Percentiles rank a stretch among this genome's conserved stretches.
Conservation (phyloP, 495 filamentous ascomycete genomes). For the Copromyces sp. region DNA sequence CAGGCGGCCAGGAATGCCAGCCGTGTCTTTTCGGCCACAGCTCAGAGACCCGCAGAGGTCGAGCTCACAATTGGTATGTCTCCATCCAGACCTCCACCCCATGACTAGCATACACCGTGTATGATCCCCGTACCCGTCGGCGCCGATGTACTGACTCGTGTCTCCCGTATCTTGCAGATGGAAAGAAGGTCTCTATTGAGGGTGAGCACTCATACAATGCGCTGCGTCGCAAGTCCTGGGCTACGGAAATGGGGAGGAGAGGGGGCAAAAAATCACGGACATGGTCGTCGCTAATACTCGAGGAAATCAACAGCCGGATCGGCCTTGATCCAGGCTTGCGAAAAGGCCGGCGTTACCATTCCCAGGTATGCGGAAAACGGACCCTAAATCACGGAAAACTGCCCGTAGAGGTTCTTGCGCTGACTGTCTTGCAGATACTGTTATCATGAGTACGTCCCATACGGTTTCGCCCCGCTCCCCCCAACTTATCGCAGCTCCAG, state of each 20-base stretch:
- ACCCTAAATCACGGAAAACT: background rate
- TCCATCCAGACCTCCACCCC: slow-evolving; percentile 1
- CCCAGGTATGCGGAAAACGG: slow-evolving; percentile 50
- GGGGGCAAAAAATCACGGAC: background rate
- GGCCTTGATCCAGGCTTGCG: slow-evolving; percentile 96
- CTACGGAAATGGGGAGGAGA: background rate
- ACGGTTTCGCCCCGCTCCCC: slow-evolving; percentile 6
- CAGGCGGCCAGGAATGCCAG: slow-evolving; percentile 47
- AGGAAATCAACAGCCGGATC: slow-evolving; percentile 55
- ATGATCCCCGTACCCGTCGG: background rate
- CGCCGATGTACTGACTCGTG: slow-evolving; percentile 22
- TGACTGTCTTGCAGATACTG: slow-evolving; percentile 67
- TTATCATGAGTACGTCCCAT: slow-evolving; percentile 75
- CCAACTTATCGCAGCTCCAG: background rate
- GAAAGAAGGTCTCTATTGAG: slow-evolving; percentile 92
- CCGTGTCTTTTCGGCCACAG: slow-evolving; percentile 65
- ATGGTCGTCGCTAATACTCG: slow-evolving; percentile 8
- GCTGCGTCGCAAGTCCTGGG: background rate
- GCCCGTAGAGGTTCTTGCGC: slow-evolving; percentile 19
- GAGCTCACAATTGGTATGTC: slow-evolving; percentile 84
- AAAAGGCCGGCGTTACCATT: slow-evolving; percentile 88
- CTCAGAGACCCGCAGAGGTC: slow-evolving; percentile 70
- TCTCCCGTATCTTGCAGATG: slow-evolving; percentile 47
- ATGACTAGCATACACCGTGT: background rate
- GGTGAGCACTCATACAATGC: slow-evolving; percentile 39